Percentiles rank a stretch among this genome's conserved stretches.
phyloP scores from a whole-genome alignment of 768 basidiomycete genomes.

The Termitomyces sp. region DNA sequence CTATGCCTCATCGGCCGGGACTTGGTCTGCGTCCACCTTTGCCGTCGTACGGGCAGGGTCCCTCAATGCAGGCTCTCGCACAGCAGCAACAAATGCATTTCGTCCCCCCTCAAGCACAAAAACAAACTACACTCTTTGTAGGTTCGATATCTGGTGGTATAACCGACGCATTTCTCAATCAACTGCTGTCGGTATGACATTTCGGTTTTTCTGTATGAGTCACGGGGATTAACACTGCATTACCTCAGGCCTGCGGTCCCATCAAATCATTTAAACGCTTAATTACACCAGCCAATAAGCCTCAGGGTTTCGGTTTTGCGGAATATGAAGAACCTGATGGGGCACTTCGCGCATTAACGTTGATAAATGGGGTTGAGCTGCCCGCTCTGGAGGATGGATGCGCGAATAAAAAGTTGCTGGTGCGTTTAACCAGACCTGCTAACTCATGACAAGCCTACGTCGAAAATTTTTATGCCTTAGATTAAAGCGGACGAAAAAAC shows the following conservation, averaged over 20 bases:
- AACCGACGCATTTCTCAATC: slow-evolving; percentile 74
- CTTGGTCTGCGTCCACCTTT: slow-evolving; percentile 86
- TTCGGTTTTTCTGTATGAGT: neutral
- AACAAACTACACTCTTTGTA: slow-evolving; percentile 78
- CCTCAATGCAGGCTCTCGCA: slow-evolving; percentile 88
- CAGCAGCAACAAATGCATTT: slow-evolving; percentile 77
- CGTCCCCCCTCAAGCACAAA: slow-evolving; percentile 62
- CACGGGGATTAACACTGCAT: neutral
- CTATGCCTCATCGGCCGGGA: slow-evolving; percentile 68
- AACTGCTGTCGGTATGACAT: slow-evolving; percentile 63
- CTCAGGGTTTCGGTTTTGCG: slow-evolving; percentile 96
- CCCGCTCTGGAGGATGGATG: slow-evolving; percentile 46
- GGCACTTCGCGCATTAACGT: slow-evolving; percentile 64
- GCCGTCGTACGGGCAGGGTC: slow-evolving; percentile 86
- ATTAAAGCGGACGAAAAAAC: slow-evolving; percentile 98
- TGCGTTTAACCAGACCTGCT: slow-evolving; percentile 44
- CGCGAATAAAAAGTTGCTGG: slow-evolving; percentile 53
- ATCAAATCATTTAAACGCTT: slow-evolving; percentile 89
- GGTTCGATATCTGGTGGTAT: slow-evolving; percentile 95
- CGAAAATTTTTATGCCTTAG: slow-evolving; percentile 31
- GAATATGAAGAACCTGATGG: slow-evolving; percentile 93
- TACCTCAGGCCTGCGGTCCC: slow-evolving; percentile 76
- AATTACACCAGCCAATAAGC: slow-evolving; percentile 88
- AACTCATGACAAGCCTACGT: slow-evolving; percentile 42
- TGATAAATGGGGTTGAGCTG: slow-evolving; percentile 46